Conservation (phyloP, 2,329 filamentous ascomycete genomes). For the Colletotrichum eleusines region DNA sequence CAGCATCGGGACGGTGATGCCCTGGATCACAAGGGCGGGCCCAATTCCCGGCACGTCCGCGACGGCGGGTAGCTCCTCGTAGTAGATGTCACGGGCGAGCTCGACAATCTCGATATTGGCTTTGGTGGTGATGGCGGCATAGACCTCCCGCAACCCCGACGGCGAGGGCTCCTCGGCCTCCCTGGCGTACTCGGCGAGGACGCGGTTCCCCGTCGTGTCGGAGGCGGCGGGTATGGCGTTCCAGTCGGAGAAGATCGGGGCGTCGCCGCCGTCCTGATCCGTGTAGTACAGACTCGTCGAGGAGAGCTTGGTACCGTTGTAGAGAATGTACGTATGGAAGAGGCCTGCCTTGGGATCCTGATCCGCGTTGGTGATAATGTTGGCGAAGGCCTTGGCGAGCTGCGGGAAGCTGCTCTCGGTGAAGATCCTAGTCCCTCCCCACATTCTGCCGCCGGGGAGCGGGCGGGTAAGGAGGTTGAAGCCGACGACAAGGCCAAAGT, state of each 20-base stretch:
- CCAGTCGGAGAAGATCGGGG: constrained; percentile 54
- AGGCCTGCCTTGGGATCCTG: constrained; percentile 52
- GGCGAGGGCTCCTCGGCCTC: constrained; percentile 31
- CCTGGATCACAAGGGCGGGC: constrained; percentile 53
- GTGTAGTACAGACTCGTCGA: constrained; percentile 53
- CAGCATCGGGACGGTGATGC: constrained; percentile 54
- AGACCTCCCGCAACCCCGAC: constrained; percentile 44
- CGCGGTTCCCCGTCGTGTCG: constrained; percentile 45
- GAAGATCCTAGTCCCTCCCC: constrained; percentile 53
- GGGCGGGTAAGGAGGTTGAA: constrained; percentile 57
- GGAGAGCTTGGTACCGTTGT: constrained; percentile 44
- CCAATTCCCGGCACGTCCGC: constrained; percentile 44
- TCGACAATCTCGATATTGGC: constrained; percentile 43
- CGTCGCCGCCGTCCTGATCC: constrained; percentile 49
- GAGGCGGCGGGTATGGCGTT: constrained; percentile 48
- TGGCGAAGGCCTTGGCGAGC: constrained; percentile 50
- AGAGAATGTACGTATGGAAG: constrained; percentile 47
- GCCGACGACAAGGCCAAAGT: constrained; percentile 67
- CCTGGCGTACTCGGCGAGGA: constrained; percentile 40
- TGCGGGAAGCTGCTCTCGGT: constrained; percentile 47
- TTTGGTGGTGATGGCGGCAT: constrained; percentile 42
- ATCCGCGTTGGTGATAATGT: constrained; percentile 48
- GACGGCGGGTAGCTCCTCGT: constrained; percentile 17
- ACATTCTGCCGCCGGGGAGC: constrained; percentile 50
- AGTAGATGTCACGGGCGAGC: constrained; percentile 41